These are phyloP conservation scores for Castanospermum australe DNA, from an alignment of 306 rosid genomes.

Conservation along the genomic window DNA sequence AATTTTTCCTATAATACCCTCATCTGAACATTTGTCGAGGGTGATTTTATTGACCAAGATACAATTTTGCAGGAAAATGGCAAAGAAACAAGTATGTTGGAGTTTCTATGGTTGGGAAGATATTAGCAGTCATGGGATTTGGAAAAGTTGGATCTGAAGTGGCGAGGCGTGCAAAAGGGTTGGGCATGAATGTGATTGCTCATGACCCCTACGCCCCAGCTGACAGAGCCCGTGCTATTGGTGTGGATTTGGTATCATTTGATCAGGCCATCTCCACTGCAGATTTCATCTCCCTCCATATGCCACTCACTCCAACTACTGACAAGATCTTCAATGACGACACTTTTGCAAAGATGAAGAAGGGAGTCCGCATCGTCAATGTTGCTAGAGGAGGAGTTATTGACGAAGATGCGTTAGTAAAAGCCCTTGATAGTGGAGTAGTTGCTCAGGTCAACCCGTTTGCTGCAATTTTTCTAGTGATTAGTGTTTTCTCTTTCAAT, in stretches of 20 bases:
- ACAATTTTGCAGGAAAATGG: conserved; percentile 66
- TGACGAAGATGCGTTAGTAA: conserved; percentile 81
- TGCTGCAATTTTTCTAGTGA: not conserved
- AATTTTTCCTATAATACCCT: not conserved
- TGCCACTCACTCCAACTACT: conserved; percentile 89
- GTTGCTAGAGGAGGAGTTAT: conserved; percentile 96
- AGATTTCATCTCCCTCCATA: conserved; percentile 86
- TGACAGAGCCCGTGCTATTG: conserved; percentile 89
- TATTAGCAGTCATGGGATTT: conserved; percentile 81
- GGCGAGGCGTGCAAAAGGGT: conserved; percentile 85
- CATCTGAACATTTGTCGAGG: not conserved
- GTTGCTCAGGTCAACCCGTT: conserved; percentile 73
- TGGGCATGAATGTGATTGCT: conserved; percentile 86
- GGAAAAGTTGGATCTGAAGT: conserved; percentile 97
- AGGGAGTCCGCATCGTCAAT: conserved; percentile 75
- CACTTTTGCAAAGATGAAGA: conserved; percentile 74
- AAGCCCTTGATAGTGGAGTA: conserved; percentile 76
- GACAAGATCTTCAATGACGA: conserved; percentile 67
- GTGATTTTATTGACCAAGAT: not conserved
- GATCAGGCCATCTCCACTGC: conserved; percentile 74
- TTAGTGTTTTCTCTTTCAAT: not conserved
- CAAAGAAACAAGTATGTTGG: conserved; percentile 86
- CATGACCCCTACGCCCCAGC: conserved; percentile 96
- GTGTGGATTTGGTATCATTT: conserved; percentile 82
- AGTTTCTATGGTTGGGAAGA: conserved; percentile 91